Evolutionary conservation across 1,284 basidiomycete species (phyloP).

Genomic region (Puccinia triticina): DNA sequence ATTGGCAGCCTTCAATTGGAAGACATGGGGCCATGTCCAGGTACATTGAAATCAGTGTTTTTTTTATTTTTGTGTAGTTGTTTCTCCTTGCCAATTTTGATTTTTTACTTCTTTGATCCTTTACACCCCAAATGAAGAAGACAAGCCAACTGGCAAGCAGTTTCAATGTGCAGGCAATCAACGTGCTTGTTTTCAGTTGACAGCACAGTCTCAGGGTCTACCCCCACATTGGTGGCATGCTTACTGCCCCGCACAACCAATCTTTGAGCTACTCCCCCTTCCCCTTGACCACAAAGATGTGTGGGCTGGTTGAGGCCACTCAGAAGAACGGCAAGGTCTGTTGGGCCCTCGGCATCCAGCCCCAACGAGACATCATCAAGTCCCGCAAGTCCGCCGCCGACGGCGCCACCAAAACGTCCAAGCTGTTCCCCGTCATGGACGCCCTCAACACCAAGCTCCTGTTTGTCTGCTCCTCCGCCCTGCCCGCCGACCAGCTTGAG

Average conservation of each 20-base stretch:
- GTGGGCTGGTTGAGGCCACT: too few species aligned
- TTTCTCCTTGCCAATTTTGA: not conserved
- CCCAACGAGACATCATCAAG: conserved; percentile 59
- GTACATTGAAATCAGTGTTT: not conserved
- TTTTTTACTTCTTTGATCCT: too few species aligned
- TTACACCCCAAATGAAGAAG: not conserved
- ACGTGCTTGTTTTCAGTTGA: conserved; percentile 18
- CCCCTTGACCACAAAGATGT: too few species aligned
- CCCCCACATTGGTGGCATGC: conserved; percentile 23
- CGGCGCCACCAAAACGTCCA: conserved; percentile 48
- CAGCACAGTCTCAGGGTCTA: conserved; percentile 40
- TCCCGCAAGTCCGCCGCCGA: conserved; percentile 46
- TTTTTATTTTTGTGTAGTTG: too few species aligned
- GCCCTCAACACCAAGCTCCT: conserved; percentile 56
- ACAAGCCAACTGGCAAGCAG: not conserved
- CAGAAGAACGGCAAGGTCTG: too few species aligned
- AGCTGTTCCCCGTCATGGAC: conserved; percentile 56
- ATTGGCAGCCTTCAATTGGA: conserved; percentile 7
- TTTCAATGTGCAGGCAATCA: not conserved
- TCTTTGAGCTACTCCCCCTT: not conserved
- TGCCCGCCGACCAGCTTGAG: conserved; percentile 54
- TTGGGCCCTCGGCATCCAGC: too few species aligned
- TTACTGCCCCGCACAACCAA: conserved; percentile 19
- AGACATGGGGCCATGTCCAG: not conserved
- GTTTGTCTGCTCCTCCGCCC: conserved; percentile 57